A percentile compares a stretch with the other conserved stretches of the same genome.
Evolutionary conservation across 192 early-diverging fungal genomes (phyloP).

Genomic region (Rhizoclosmatium globosum): DNA sequence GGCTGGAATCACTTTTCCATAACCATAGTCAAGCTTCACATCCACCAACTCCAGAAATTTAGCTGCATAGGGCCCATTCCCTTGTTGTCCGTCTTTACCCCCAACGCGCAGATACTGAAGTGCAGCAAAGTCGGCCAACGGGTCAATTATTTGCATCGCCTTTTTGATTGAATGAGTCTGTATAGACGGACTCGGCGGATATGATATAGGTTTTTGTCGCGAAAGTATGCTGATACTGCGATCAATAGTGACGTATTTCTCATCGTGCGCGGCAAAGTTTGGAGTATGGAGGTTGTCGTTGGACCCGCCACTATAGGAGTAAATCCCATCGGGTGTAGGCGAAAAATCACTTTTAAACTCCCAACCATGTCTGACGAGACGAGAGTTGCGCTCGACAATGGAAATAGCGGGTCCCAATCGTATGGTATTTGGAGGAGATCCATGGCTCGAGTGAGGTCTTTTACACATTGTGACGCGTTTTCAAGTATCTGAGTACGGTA

Average conservation of each 20-base stretch:
- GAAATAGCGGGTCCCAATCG: conserved; percentile 44
- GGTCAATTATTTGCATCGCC: background rate
- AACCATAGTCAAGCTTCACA: background rate
- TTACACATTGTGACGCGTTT: conserved; percentile 42
- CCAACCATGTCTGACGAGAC: background rate
- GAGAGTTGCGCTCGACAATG: background rate
- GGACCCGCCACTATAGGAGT: background rate
- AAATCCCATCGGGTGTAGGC: background rate
- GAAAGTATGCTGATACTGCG: background rate
- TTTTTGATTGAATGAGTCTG: background rate
- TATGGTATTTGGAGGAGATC: conserved; percentile 42
- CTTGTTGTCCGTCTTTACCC: conserved; percentile 10
- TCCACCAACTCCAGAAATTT: conserved; percentile 10
- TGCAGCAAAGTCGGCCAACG: conserved; percentile 2
- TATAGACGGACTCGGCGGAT: background rate
- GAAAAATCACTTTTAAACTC: background rate
- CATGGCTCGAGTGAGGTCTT: conserved; percentile 48
- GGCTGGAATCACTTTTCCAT: background rate
- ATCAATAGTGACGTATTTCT: background rate
- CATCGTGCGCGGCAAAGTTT: background rate
- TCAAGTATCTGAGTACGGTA: conserved; percentile 42
- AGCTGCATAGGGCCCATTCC: conserved; percentile 15
- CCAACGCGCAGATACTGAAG: background rate
- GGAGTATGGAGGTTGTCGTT: background rate
- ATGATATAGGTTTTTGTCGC: background rate